These are phyloP conservation scores for Chenopodium formosanum DNA, from an alignment of 148 eudicot species.

Conservation along the genomic window DNA sequence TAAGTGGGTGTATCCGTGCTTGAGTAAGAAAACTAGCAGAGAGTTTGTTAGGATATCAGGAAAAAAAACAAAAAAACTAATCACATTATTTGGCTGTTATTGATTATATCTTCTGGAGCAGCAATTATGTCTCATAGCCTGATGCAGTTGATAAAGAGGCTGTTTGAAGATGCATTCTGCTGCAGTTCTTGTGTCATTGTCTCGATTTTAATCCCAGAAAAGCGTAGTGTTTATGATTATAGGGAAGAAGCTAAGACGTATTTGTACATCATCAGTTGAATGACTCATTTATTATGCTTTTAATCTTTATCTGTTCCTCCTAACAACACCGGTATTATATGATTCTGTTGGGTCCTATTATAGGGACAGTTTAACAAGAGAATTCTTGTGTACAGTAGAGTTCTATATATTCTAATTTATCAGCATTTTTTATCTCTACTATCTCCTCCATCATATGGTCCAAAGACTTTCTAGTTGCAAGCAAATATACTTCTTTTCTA, in stretches of 20 bases:
- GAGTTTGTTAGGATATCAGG: background rate
- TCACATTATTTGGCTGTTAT: background rate
- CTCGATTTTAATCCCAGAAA: background rate
- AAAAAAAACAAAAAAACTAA: background rate
- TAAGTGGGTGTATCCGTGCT: background rate
- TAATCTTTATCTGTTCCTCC: background rate
- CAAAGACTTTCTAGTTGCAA: background rate
- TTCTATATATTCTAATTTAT: background rate
- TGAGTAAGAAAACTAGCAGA: background rate
- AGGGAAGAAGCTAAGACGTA: background rate
- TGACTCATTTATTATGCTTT: background rate
- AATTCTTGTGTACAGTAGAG: background rate
- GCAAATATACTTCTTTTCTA: background rate
- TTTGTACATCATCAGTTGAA: background rate
- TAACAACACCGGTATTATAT: background rate
- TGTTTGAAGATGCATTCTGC: background rate
- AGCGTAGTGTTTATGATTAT: background rate
- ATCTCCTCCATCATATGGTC: background rate
- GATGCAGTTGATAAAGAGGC: background rate
- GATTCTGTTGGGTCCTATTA: background rate
- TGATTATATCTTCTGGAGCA: background rate
- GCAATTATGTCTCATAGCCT: background rate
- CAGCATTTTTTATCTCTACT: background rate
- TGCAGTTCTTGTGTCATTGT: background rate
- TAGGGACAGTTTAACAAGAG: background rate